Conservation (phyloP, 306 rosid genomes). For the Prunus armeniaca region DNA sequence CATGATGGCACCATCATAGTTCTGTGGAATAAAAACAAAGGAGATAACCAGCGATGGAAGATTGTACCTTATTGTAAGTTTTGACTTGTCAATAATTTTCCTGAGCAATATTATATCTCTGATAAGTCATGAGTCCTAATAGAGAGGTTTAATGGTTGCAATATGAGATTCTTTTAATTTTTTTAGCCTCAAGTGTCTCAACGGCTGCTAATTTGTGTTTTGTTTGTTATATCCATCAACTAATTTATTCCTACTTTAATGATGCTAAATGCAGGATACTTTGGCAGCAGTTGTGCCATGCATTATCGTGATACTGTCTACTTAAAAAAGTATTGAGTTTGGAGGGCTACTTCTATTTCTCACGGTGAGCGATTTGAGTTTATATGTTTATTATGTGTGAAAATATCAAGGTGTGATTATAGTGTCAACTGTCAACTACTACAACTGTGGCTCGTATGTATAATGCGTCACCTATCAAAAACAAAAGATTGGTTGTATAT, state of each 20-base stretch:
- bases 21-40: constrained; percentile 74
- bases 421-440: constrained; percentile 2
- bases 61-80: constrained; percentile 69
- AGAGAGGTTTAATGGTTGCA: not conserved
- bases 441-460: not conserved
- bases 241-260: not conserved
- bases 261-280: constrained; percentile 33
- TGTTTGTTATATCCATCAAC: not conserved
- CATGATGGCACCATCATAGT: constrained; percentile 73
- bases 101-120: constrained; percentile 6
- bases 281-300: constrained; percentile 2
- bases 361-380: constrained; percentile 21
- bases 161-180: not conserved
- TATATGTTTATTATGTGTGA: not conserved
- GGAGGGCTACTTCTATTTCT: constrained; percentile 19
- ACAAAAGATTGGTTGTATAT: not conserved
- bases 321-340: not conserved
- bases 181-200: not conserved
- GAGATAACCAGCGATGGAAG: constrained; percentile 83
- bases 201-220: not conserved
- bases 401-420: constrained; percentile 4
- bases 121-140: not conserved
- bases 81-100: not conserved
- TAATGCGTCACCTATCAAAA: not conserved
- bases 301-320: constrained; percentile 17